Evolutionary conservation across 768 basidiomycete genomes (phyloP).

Genomic region (Suillus sp.): DNA sequence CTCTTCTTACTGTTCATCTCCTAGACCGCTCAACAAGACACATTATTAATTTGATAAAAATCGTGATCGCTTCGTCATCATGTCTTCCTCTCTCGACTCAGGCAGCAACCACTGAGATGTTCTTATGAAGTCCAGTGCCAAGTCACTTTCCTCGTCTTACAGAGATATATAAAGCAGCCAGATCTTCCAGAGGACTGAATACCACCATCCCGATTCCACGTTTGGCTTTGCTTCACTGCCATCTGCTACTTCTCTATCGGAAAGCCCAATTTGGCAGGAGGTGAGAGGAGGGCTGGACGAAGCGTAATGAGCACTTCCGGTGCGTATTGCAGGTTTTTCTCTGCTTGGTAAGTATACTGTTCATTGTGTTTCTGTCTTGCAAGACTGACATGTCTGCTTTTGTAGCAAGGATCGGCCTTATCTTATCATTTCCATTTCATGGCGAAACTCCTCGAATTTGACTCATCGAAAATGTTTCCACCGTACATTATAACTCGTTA

Average conservation of each 20-base stretch:
- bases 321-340: background rate
- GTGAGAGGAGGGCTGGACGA: background rate
- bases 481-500: background rate
- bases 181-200: background rate
- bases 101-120: background rate
- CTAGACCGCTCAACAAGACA: background rate
- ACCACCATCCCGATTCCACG: background rate
- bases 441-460: background rate
- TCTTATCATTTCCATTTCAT: background rate
- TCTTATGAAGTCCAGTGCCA: background rate
- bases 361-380: background rate
- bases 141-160: background rate
- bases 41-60: background rate
- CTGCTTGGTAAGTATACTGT: background rate
- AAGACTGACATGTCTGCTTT: background rate
- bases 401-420: background rate
- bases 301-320: background rate
- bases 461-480: background rate
- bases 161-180: background rate
- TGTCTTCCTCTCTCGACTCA: background rate
- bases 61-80: background rate
- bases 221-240: background rate
- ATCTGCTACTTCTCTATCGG: background rate
- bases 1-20: slow-evolving; percentile 1
- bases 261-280: background rate